phyloP scores from a whole-genome alignment of 768 basidiomycete genomes.

The Crucibulum laeve region DNA sequence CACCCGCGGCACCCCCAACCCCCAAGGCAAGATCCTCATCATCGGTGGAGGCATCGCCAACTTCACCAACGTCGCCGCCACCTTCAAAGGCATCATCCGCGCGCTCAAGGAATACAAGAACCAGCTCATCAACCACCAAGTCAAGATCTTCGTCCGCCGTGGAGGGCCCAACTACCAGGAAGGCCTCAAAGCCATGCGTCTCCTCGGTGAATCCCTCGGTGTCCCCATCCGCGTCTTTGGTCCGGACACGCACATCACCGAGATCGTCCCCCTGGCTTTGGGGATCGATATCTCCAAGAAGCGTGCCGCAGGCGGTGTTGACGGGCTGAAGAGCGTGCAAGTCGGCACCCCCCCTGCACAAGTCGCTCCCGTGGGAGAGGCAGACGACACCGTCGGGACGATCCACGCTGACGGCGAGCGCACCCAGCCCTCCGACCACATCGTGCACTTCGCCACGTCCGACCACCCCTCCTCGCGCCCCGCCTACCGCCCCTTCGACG shows the following conservation, averaged over 20 bases:
- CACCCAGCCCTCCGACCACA: constrained; percentile 82
- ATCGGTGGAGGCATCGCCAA: constrained; percentile 99
- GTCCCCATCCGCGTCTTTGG: constrained; percentile 97
- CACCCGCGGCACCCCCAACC: constrained; percentile 79
- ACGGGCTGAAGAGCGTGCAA: constrained; percentile 31
- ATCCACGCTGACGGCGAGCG: constrained; percentile 79
- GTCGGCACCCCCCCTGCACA: constrained; percentile 32
- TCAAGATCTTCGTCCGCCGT: constrained; percentile 96
- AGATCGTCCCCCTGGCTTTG: constrained; percentile 97
- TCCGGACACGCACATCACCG: constrained; percentile 97
- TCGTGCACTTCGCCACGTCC: constrained; percentile 78
- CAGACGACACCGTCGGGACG: constrained; percentile 51
- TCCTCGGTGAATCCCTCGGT: constrained; percentile 94
- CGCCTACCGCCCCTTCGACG: constrained; percentile 89
- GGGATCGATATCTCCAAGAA: constrained; percentile 58
- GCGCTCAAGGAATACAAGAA: constrained; percentile 92
- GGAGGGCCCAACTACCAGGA: constrained; percentile 99
- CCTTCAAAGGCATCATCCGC: constrained; percentile 99
- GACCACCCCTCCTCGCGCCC: constrained; percentile 49
- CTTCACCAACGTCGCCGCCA: constrained; percentile 98
- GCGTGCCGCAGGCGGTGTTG: constrained; percentile 28
- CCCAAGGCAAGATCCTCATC: constrained; percentile 96
- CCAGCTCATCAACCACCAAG: constrained; percentile 75
- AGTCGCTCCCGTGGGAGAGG: constrained; percentile 32
- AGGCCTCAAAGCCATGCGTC: constrained; percentile 93